Evolutionary conservation across 1,284 basidiomycete genomes (phyloP).

Genomic region (Taiwanofungus camphoratus): DNA sequence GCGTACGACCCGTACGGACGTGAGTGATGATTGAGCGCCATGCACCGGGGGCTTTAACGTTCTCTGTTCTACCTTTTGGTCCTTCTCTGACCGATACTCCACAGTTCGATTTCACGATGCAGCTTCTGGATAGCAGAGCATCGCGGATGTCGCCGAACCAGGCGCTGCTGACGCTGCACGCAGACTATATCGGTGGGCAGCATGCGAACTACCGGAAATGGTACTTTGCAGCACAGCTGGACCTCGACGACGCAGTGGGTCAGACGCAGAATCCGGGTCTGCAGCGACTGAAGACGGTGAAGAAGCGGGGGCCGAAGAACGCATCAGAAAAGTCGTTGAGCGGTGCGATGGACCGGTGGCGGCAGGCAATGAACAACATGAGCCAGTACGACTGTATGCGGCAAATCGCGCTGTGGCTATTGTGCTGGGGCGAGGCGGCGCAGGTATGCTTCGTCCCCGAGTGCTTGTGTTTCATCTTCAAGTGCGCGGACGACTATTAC

Average conservation of each 20-base stretch:
- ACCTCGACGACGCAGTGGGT: constrained; percentile 96
- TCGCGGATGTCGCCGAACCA: constrained; percentile 98
- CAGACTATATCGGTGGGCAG: constrained; percentile 98
- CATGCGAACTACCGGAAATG: constrained; percentile 97
- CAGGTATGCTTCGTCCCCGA: constrained; percentile 97
- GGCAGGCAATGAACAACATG: constrained; percentile 99
- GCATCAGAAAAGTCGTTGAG: constrained; percentile 79
- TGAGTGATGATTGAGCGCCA: constrained; percentile 11
- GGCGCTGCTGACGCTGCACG: constrained; percentile 91
- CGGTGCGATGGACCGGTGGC: constrained; percentile 88
- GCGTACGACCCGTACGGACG: constrained; percentile 61
- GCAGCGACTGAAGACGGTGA: constrained; percentile 71
- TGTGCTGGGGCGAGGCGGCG: constrained; percentile 98
- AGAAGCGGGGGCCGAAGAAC: constrained; percentile 57
- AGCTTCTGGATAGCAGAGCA: constrained; percentile 90
- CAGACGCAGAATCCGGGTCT: constrained; percentile 89
- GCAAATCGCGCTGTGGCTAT: constrained; percentile 92
- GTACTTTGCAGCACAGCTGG: constrained; percentile 99
- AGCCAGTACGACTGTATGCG: constrained; percentile 95
- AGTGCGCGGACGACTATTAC: constrained; percentile 99
- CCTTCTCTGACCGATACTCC: too few relatives aligned
- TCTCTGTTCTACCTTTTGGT: constrained; percentile 13
- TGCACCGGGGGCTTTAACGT: too few relatives aligned
- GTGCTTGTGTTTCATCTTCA: constrained; percentile 99
- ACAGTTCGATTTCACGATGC: constrained; percentile 97